These are phyloP conservation scores for Coffea canephora DNA, from an alignment of 257 asterid genomes.

Conservation along the genomic window DNA sequence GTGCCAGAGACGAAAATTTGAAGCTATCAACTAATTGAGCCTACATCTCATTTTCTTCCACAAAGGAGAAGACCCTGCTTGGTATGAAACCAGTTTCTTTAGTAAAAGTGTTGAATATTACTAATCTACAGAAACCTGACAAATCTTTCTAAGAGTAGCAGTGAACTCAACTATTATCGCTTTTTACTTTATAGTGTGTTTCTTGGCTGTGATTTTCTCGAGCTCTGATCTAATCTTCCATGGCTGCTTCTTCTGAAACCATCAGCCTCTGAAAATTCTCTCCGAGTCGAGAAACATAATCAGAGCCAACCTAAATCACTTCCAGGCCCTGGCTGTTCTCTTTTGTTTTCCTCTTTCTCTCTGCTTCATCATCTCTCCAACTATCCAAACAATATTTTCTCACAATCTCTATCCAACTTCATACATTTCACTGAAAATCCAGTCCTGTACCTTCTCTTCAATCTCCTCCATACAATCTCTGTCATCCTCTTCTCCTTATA, in stretches of 20 bases:
- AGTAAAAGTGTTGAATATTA: neutral
- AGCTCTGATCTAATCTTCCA: constrained; percentile 6
- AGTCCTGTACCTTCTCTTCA: neutral
- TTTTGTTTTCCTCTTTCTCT: constrained; percentile 54
- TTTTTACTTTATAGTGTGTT: neutral
- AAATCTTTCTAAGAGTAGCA: too few relatives aligned
- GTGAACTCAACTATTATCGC: too few relatives aligned
- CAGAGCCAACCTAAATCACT: constrained; percentile 48
- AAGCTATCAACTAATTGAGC: neutral
- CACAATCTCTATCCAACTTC: constrained; percentile 5
- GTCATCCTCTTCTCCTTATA: constrained; percentile 3
- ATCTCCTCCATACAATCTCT: constrained; percentile 22
- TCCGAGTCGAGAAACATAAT: constrained; percentile 47
- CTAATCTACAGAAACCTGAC: neutral
- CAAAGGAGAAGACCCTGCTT: neutral
- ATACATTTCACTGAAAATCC: constrained; percentile 21
- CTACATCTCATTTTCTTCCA: neutral
- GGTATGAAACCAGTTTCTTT: neutral
- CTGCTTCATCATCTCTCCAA: constrained; percentile 36
- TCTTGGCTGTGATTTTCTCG: neutral
- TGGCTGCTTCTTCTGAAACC: constrained; percentile 17
- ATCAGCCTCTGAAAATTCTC: constrained; percentile 48
- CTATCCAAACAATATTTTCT: constrained; percentile 17
- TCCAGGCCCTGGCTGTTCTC: constrained; percentile 42
- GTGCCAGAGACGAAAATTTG: neutral